Conservation (phyloP, 1,284 basidiomycete species). For the Pisolithus thermaeus region DNA sequence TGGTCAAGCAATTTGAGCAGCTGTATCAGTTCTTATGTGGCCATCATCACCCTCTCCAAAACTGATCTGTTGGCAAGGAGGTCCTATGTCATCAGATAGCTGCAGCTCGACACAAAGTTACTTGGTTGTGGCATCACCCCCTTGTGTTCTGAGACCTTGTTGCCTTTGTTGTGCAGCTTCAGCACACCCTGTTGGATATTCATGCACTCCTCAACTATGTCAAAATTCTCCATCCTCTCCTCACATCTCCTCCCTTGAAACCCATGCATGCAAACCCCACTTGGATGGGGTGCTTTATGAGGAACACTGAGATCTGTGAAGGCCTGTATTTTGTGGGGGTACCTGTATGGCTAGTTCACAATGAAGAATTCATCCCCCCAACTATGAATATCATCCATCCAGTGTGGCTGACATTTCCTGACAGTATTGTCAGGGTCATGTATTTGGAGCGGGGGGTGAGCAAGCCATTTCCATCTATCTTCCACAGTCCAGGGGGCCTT, state of each 20-base stretch:
- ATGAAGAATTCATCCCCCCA: too few relatives aligned
- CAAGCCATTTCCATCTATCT: background rate
- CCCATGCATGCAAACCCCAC: too few relatives aligned
- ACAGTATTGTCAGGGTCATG: background rate
- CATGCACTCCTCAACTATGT: background rate
- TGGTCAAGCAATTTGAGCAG: background rate
- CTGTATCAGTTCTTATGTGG: background rate
- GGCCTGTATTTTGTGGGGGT: too few relatives aligned
- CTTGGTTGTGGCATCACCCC: background rate
- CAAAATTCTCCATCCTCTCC: background rate
- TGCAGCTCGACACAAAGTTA: background rate
- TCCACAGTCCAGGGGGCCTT: background rate
- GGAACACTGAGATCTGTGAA: too few relatives aligned
- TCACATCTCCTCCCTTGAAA: background rate
- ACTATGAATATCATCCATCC: too few relatives aligned
- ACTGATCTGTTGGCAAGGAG: background rate
- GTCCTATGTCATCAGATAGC: background rate
- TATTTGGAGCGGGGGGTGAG: background rate
- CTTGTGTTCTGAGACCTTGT: background rate
- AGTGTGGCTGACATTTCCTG: background rate
- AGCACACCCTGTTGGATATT: background rate
- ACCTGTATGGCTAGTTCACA: too few relatives aligned
- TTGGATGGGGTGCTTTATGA: too few relatives aligned
- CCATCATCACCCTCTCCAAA: background rate
- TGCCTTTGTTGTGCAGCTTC: background rate